Evolutionary conservation across 441 rosid genomes (phyloP).

Genomic region (Flueggea neowawraea): DNA sequence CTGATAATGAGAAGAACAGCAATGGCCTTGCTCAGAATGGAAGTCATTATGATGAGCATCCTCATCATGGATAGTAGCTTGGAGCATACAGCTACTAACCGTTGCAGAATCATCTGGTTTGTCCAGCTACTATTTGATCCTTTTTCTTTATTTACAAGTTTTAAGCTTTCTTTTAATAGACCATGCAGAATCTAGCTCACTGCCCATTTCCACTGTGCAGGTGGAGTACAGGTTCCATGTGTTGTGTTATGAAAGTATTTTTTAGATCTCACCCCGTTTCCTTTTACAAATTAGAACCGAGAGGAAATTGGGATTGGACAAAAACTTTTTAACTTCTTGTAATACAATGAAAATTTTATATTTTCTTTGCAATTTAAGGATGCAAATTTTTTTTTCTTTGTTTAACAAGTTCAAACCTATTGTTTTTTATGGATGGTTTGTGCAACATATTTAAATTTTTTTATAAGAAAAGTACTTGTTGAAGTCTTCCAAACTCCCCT

Average conservation of each 20-base stretch:
- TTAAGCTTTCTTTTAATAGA: constrained; percentile 11
- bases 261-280: constrained; percentile 13
- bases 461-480: too few relatives aligned
- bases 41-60: constrained; percentile 20
- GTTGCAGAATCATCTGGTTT: constrained; percentile 20
- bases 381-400: too few relatives aligned
- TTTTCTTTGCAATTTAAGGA: too few relatives aligned
- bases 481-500: too few relatives aligned
- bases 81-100: constrained; percentile 6
- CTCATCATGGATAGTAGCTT: constrained; percentile 19
- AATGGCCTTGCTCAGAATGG: constrained; percentile 21
- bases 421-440: not conserved
- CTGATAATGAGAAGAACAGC: constrained; percentile 14
- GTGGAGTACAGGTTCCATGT: constrained; percentile 45
- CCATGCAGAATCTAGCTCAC: constrained; percentile 26
- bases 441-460: not conserved
- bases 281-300: constrained; percentile 8
- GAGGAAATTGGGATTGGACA: not conserved
- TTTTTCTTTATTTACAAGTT: constrained; percentile 1
- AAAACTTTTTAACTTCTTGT: not conserved
- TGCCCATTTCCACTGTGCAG: constrained; percentile 48
- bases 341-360: not conserved
- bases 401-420: not conserved
- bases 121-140: constrained; percentile 5
- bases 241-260: constrained; percentile 30